Evolutionary conservation across 495 filamentous ascomycete genomes (phyloP), one percentile per base, ranked within the genome.

Genomic region (Annulohypoxylon nitens): DNA sequence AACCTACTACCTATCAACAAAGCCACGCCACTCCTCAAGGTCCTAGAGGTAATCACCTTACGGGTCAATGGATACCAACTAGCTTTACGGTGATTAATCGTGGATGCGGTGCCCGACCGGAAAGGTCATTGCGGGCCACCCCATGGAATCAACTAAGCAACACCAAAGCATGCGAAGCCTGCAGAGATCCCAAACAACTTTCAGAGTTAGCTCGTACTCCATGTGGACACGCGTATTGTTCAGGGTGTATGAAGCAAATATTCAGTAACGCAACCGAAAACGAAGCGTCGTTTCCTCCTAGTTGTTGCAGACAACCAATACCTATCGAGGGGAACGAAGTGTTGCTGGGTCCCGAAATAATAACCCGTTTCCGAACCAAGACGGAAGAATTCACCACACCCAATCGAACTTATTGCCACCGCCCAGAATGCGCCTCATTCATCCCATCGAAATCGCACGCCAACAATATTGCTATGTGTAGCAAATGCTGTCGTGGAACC

Each of bases 231-330:
- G 55, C 77, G 7, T 88, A 88, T 75, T 89, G 88, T 70, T 70
- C 70, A 0, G 70, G 74, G 7, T 89, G 87, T 61, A 34, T 88
- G 1, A 43, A 41, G 1, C 57, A 61, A 0, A 80, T 88, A 0
- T 87, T 88, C 73, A 62, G 64, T 20, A 37, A 58, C 0, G 75
- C 85, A 0, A 77, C 84, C 20, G 76, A 69, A 0, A 87, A 88
- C 71, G 85, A 88, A 61, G 75, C 84, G 0, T 58, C 85, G 0
- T 88, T 86, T 60, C 88, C 88, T 1, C 86, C 88, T 6, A 80
- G 83, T 18, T 89, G 88, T 73, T 89, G 86, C 60, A 64, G 74
- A 41, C 61, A 84, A 36, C 23, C 66, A 0, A 83, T 90, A 18
- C 66, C 81, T 5, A 58, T 86, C 14, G 39, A 43, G 2, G 47